Conservation (phyloP, 1,284 basidiomycete genomes). For the Austroboletus rostrupii region DNA sequence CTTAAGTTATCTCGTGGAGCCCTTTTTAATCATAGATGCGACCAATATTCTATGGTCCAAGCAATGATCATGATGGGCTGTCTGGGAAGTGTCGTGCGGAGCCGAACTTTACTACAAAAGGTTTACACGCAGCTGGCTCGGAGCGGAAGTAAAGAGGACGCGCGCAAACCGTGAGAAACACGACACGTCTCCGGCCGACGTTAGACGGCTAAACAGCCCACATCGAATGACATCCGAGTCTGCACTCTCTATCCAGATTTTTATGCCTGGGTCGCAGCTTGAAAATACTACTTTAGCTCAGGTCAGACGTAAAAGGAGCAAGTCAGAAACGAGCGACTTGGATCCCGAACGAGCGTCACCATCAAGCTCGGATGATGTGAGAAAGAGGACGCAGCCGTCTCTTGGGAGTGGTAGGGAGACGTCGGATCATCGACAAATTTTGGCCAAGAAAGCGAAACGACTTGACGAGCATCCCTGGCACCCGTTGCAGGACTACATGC, state of each 20-base stretch:
- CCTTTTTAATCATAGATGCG: no score
- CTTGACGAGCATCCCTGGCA: slow-evolving; percentile 32
- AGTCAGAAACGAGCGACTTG: not conserved
- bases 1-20: no score
- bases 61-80: no score
- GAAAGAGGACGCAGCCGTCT: not conserved
- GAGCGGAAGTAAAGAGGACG: no score
- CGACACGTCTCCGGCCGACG: no score
- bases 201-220: no score
- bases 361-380: not conserved
- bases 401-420: not conserved
- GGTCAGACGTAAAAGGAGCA: not conserved
- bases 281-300: not conserved
- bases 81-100: no score
- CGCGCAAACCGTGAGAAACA: no score
- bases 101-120: no score
- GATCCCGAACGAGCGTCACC: not conserved
- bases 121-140: no score
- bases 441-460: slow-evolving; percentile 19
- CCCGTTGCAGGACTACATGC: slow-evolving; percentile 37
- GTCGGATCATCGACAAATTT: not conserved
- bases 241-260: slow-evolving; percentile 4
- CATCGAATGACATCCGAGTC: no score
- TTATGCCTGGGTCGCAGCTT: slow-evolving; percentile 5
- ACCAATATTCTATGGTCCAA: no score